These are phyloP conservation scores for Phoenix dactylifera DNA, from an alignment of 176 grass and related monocot genomes.

Conservation along the genomic window DNA sequence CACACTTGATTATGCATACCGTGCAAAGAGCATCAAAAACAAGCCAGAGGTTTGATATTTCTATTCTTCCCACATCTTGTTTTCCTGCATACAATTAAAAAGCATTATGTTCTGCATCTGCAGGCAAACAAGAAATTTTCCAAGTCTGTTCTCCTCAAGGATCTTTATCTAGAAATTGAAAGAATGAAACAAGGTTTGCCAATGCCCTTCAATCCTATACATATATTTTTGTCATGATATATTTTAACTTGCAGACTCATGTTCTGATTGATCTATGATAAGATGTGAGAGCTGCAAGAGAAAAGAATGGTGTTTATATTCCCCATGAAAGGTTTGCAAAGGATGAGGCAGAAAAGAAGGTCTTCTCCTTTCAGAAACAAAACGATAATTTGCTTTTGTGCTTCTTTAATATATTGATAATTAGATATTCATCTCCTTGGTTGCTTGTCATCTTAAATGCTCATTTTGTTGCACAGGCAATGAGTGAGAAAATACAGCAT, in stretches of 20 bases:
- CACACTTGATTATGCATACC: conserved; percentile 89
- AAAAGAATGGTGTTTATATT: conserved; percentile 86
- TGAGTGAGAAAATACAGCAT: conserved; percentile 45
- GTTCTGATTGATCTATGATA: not conserved
- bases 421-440: too few relatives aligned
- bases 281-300: conserved; percentile 85
- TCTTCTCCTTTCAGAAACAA: conserved; percentile 12
- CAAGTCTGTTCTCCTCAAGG: conserved; percentile 65
- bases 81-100: not conserved
- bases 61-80: conserved; percentile 9
- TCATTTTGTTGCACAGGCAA: conserved; percentile 32
- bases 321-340: conserved; percentile 52
- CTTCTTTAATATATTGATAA: not conserved
- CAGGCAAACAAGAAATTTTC: conserved; percentile 70
- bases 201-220: not conserved
- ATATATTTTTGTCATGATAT: too few relatives aligned
- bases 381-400: conserved; percentile 1
- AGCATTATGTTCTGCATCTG: not conserved
- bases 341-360: conserved; percentile 83
- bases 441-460: too few relatives aligned
- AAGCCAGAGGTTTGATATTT: conserved; percentile 57
- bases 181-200: conserved; percentile 70
- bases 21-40: conserved; percentile 81
- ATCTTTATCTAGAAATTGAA: conserved; percentile 79
- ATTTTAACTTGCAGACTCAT: too few relatives aligned